A percentile compares a stretch with the other conserved stretches of the same genome.
These are phyloP conservation scores for Yarrowia sp. DNA, from an alignment of 805 yeast genomes.

Conservation along the genomic window DNA sequence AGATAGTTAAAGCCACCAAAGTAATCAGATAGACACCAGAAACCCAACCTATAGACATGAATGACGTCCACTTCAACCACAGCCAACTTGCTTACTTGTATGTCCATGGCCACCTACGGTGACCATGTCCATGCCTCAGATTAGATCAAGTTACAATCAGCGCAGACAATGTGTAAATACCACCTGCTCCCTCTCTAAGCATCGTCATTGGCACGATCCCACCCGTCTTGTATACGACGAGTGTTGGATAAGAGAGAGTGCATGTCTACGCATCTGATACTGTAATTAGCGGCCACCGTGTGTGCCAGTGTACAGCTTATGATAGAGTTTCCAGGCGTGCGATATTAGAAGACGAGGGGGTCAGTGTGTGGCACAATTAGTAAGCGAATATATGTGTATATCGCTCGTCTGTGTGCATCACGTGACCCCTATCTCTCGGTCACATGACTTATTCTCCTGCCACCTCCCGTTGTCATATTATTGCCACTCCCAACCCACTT, in stretches of 20 bases:
- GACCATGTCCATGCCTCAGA: constrained; percentile 39
- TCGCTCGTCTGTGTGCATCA: background rate
- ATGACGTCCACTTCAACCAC: no score
- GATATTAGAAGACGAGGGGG: no score
- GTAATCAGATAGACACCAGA: no score
- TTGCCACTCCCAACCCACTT: constrained; percentile 36
- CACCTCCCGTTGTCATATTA: background rate
- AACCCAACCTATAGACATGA: no score
- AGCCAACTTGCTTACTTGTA: no score
- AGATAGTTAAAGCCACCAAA: no score
- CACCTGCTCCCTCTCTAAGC: constrained; percentile 2
- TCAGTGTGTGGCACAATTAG: no score
- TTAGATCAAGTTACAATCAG: constrained; percentile 41
- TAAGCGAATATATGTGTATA: no score
- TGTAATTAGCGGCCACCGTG: background rate
- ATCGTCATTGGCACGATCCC: constrained; percentile 22
- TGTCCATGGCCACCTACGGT: no score
- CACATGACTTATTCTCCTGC: background rate
- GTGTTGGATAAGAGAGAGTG: background rate
- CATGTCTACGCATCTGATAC: background rate
- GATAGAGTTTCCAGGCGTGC: no score
- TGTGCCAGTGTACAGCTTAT: no score
- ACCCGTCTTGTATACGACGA: constrained; percentile 14
- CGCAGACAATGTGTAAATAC: background rate
- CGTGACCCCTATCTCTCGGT: background rate